These are phyloP conservation scores for Helichrysum umbraculigerum DNA, from an alignment of 129 eudicot genomes.

Conservation along the genomic window DNA sequence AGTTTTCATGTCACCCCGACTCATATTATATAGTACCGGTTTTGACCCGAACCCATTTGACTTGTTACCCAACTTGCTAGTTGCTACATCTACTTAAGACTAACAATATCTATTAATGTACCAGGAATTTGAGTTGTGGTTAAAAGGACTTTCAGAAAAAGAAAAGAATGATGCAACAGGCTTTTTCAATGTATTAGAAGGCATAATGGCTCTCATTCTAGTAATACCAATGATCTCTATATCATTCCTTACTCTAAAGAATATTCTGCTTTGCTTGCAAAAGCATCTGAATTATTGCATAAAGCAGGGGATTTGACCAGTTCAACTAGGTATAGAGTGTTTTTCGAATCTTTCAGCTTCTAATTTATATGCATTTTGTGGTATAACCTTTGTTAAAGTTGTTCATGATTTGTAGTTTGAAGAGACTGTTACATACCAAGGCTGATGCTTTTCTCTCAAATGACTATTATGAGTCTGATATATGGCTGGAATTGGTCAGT, in stretches of 20 bases:
- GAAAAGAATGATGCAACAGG: conserved; percentile 64
- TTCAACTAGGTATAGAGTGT: conserved; percentile 58
- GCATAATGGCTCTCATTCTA: conserved; percentile 46
- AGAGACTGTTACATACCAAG: conserved; percentile 77
- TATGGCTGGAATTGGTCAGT: conserved; percentile 97
- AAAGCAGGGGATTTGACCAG: conserved; percentile 81
- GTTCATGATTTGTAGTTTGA: conserved; percentile 58
- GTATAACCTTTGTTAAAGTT: background rate
- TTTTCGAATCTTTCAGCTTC: background rate
- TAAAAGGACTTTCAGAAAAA: conserved; percentile 51
- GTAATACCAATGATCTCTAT: conserved; percentile 50
- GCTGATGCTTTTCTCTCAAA: conserved; percentile 90
- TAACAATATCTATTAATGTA: background rate
- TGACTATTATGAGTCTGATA: conserved; percentile 92
- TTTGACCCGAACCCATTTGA: background rate
- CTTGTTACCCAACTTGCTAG: background rate
- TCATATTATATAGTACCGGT: too few species aligned
- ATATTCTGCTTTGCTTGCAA: conserved; percentile 51
- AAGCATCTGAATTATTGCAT: conserved; percentile 70
- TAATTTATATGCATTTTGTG: background rate
- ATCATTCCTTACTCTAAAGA: conserved; percentile 66
- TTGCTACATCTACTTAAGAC: background rate
- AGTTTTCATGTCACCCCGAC: background rate
- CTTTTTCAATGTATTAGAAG: conserved; percentile 81
- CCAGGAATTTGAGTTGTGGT: conserved; percentile 88